A percentile compares a stretch with the other conserved stretches of the same genome.
Conservation (phyloP, 2,329 filamentous ascomycete species). For the Hymenoscyphus fraxineus region DNA sequence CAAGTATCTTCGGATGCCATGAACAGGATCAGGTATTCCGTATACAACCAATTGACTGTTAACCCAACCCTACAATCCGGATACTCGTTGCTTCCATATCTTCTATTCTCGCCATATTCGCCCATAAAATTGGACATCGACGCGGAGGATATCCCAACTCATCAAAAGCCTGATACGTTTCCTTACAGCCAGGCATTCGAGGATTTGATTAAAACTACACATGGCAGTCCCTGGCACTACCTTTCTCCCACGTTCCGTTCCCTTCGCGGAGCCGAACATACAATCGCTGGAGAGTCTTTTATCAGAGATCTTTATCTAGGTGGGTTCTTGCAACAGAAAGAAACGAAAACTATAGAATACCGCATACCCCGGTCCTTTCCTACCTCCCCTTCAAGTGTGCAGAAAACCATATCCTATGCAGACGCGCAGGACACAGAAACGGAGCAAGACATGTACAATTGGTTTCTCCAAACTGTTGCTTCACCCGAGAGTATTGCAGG, state of each 20-base stretch:
- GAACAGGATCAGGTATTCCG: conserved; percentile 17
- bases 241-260: background rate
- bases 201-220: conserved; percentile 29
- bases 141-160: background rate
- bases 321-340: conserved; percentile 16
- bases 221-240: conserved; percentile 3
- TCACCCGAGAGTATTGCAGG: background rate
- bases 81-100: conserved; percentile 33
- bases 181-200: conserved; percentile 33
- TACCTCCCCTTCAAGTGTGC: background rate
- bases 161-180: conserved; percentile 15
- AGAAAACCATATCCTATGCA: background rate
- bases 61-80: conserved; percentile 16
- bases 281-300: conserved; percentile 13
- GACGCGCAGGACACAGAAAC: conserved; percentile 17
- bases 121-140: conserved; percentile 26
- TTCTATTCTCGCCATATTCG: conserved; percentile 35
- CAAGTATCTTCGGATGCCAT: conserved; percentile 14
- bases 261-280: background rate
- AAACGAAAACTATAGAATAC: background rate
- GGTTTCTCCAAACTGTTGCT: conserved; percentile 21
- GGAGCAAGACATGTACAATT: conserved; percentile 33
- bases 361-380: background rate
- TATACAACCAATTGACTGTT: conserved; percentile 24
- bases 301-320: conserved; percentile 15